These are phyloP conservation scores for Agarophyton chilense DNA, from an alignment of 23 red algal species.

Conservation along the genomic window DNA sequence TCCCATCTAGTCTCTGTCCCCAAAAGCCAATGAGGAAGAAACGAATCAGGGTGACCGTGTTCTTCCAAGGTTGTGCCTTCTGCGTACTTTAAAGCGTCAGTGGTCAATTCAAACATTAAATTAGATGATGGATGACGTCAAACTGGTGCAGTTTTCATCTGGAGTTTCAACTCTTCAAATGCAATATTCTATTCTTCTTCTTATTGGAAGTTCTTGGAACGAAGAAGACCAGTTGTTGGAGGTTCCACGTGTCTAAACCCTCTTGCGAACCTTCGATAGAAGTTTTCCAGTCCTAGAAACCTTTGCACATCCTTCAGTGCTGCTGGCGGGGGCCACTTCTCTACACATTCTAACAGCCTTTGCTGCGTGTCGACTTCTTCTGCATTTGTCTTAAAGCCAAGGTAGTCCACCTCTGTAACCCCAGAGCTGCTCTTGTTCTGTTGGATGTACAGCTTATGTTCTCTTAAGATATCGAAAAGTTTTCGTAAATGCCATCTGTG, in stretches of 20 bases:
- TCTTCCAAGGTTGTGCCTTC: conserved; percentile 40
- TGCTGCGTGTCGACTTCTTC: conserved; percentile 9
- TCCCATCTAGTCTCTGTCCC: conserved; percentile 3
- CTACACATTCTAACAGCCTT: conserved; percentile 3
- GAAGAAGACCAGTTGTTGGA: conserved; percentile 5
- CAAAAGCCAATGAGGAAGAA: not conserved
- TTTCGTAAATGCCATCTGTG: no score
- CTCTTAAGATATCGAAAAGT: conserved; percentile 26
- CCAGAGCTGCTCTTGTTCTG: conserved; percentile 23
- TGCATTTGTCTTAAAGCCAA: not conserved
- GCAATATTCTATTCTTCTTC: not conserved
- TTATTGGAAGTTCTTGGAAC: not conserved
- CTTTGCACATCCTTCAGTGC: conserved; percentile 29
- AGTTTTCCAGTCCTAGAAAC: no score
- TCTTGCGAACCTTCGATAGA: no score
- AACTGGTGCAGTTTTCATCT: conserved; percentile 23
- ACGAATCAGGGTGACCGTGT: conserved; percentile 36
- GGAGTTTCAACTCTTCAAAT: conserved; percentile 16
- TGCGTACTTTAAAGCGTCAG: conserved; percentile 16
- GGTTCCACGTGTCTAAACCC: not conserved
- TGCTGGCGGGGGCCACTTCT: conserved; percentile 6
- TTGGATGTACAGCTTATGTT: conserved; percentile 10
- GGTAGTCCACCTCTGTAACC: no score
- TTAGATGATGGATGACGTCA: conserved; percentile 4
- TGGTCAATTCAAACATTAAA: not conserved